Percentiles rank a stretch among this genome's conserved stretches.
These are phyloP conservation scores for Imleria badia DNA, from an alignment of 768 basidiomycete genomes.

Conservation along the genomic window DNA sequence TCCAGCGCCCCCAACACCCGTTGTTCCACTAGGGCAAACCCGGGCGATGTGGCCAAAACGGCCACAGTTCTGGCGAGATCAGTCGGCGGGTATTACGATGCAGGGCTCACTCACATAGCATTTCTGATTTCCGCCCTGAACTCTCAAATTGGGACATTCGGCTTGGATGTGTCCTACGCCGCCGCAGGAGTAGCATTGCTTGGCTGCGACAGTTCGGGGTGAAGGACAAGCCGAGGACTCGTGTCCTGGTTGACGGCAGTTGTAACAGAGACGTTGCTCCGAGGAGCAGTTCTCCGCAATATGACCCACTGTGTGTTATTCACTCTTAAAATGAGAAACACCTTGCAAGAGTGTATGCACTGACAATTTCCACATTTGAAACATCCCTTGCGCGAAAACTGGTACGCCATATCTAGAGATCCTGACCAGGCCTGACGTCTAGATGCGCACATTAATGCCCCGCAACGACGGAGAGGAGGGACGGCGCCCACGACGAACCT, in stretches of 20 bases:
- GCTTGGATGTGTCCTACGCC: constrained; percentile 91
- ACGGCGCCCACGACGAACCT: constrained; percentile 41
- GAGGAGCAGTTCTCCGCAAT: constrained; percentile 91
- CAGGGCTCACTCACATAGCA: constrained; percentile 65
- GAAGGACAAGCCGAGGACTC: constrained; percentile 87
- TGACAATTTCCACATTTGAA: constrained; percentile 93
- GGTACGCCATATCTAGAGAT: constrained; percentile 65
- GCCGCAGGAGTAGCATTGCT: constrained; percentile 92
- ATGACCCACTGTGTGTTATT: constrained; percentile 67
- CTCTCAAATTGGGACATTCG: constrained; percentile 78
- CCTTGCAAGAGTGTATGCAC: constrained; percentile 32
- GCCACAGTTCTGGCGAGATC: constrained; percentile 62
- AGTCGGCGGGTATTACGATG: neutral
- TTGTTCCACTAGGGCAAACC: constrained; percentile 56
- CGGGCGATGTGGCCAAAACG: constrained; percentile 84
- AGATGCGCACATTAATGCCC: constrained; percentile 19
- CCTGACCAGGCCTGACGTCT: constrained; percentile 46
- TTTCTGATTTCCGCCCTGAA: constrained; percentile 69
- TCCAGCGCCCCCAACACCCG: constrained; percentile 37
- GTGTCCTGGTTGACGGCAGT: constrained; percentile 93
- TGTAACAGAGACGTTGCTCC: constrained; percentile 89
- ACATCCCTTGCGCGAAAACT: constrained; percentile 84
- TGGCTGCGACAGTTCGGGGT: constrained; percentile 77
- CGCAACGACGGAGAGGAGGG: constrained; percentile 3
- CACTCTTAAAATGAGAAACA: constrained; percentile 13